These are phyloP conservation scores for Udeniomyces megalosporus DNA, from an alignment of 768 basidiomycete species.

Conservation along the genomic window DNA sequence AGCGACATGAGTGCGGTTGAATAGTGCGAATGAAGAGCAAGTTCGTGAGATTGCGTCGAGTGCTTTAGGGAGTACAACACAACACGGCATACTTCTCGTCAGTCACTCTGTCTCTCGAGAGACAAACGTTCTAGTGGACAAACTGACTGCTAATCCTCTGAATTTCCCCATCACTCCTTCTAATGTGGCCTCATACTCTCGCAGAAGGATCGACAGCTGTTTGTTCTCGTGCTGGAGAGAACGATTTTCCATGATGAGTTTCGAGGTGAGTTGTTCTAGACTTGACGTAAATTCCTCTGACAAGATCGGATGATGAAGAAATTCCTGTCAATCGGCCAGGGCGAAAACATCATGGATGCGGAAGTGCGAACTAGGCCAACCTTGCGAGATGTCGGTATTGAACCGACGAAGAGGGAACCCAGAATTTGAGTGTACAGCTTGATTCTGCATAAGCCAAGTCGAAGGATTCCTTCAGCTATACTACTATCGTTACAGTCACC, in stretches of 20 bases:
- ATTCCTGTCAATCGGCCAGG: no score
- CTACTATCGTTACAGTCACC: neutral
- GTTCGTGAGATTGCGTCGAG: constrained; percentile 14
- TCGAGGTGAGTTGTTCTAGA: constrained; percentile 74
- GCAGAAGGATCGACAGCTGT: constrained; percentile 69
- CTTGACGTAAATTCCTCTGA: constrained; percentile 84
- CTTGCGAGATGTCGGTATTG: constrained; percentile 62
- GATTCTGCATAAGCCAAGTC: constrained; percentile 36
- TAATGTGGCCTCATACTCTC: constrained; percentile 87
- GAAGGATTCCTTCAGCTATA: no score
- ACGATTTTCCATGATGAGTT: constrained; percentile 86
- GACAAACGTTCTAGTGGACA: neutral
- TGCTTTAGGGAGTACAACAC: neutral
- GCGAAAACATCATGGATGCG: no score
- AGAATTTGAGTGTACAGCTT: constrained; percentile 52
- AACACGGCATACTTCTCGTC: no score
- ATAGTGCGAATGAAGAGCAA: constrained; percentile 14
- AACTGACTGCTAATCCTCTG: constrained; percentile 65
- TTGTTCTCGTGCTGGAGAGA: constrained; percentile 84
- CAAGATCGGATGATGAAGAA: neutral
- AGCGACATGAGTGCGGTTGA: constrained; percentile 3
- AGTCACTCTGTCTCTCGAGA: neutral
- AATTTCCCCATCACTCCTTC: constrained; percentile 97
- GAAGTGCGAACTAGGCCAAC: constrained; percentile 13
- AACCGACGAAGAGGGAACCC: constrained; percentile 68